Percentiles rank a stretch among this genome's conserved stretches.
Evolutionary conservation across 2,329 filamentous ascomycete species (phyloP).

Genomic region (Ascochyta viciae-villosae): DNA sequence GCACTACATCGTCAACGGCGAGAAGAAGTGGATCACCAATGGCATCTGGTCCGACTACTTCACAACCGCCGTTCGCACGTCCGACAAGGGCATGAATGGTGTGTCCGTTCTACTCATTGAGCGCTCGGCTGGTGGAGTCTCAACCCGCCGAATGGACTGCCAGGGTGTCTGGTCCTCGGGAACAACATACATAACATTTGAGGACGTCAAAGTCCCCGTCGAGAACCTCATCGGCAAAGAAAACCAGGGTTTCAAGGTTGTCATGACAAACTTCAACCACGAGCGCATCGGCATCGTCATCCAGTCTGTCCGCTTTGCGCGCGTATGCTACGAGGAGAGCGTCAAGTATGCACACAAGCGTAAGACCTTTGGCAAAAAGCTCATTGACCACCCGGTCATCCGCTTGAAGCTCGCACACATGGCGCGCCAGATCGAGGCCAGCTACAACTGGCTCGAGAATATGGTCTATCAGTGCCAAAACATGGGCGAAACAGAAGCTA

Average conservation of each 20-base stretch:
- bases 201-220: slow-evolving; percentile 99
- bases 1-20: slow-evolving; percentile 98
- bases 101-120: slow-evolving; percentile 92
- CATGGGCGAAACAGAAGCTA: slow-evolving; percentile 94
- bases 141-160: slow-evolving; percentile 95
- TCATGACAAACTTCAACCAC: slow-evolving; percentile 99
- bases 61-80: slow-evolving; percentile 93
- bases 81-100: slow-evolving; percentile 88
- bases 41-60: slow-evolving; percentile 98
- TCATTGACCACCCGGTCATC: slow-evolving; percentile 97
- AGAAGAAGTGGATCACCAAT: slow-evolving; percentile 99
- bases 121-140: slow-evolving; percentile 81
- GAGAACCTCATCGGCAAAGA: slow-evolving; percentile 98
- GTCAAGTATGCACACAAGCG: slow-evolving; percentile 98
- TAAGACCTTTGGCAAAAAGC: slow-evolving; percentile 92
- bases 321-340: slow-evolving; percentile 96
- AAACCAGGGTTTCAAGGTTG: slow-evolving; percentile 97
- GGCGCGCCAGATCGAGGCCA: slow-evolving; percentile 96
- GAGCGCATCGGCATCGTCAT: slow-evolving; percentile 99
- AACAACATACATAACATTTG: slow-evolving; percentile 97
- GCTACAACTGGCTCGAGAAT: slow-evolving; percentile 97
- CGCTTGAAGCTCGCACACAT: slow-evolving; percentile 98
- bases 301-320: slow-evolving; percentile 92
- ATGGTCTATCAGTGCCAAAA: slow-evolving; percentile 90
- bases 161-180: slow-evolving; percentile 89